phyloP scores from a whole-genome alignment of 768 basidiomycete species.

The Hydnum rufescens region DNA sequence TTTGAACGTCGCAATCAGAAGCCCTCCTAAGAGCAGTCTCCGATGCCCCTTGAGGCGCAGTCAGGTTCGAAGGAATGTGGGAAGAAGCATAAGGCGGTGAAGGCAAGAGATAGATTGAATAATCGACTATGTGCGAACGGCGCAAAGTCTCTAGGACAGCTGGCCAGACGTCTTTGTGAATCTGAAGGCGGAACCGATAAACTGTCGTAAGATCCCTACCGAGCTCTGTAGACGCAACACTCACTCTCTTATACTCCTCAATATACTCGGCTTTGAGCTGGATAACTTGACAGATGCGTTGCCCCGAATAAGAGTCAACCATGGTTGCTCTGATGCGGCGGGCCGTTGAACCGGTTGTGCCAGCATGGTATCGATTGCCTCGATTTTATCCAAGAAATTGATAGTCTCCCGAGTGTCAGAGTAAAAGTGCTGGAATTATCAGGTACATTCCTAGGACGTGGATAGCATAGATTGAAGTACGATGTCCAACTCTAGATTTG shows the following conservation, averaged over 20 bases:
- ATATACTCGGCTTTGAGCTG: slow-evolving; percentile 27
- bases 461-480: background rate
- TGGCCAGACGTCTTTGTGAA: slow-evolving; percentile 50
- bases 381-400: background rate
- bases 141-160: slow-evolving; percentile 42
- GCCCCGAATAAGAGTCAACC: background rate
- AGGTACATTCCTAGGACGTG: background rate
- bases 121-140: slow-evolving; percentile 47
- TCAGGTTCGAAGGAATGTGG: slow-evolving; percentile 12
- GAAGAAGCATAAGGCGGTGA: slow-evolving; percentile 12
- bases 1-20: slow-evolving; percentile 66
- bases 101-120: slow-evolving; percentile 53
- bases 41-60: slow-evolving; percentile 16
- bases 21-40: slow-evolving; percentile 12
- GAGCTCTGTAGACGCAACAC: background rate
- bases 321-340: too few relatives aligned
- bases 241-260: slow-evolving; percentile 22
- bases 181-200: slow-evolving; percentile 30
- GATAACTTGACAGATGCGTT: slow-evolving; percentile 55
- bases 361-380: background rate
- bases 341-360: background rate
- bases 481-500: too few relatives aligned
- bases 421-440: background rate
- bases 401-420: background rate
- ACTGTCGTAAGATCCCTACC: slow-evolving; percentile 18